phyloP scores from a whole-genome alignment of 2,329 filamentous ascomycete species.

The Monosporascus sp. region DNA sequence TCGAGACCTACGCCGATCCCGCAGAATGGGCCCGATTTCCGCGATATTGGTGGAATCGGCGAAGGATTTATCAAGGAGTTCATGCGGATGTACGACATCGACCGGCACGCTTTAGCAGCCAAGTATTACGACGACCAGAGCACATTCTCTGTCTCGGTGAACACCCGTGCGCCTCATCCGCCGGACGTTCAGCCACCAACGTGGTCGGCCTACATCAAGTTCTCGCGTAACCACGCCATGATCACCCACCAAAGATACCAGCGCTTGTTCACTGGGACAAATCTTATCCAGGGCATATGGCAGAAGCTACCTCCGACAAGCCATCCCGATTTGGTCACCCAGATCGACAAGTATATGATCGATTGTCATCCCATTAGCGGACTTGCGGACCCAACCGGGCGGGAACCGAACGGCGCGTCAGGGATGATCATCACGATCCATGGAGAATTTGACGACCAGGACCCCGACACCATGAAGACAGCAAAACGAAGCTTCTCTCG shows the following conservation, averaged over 20 bases:
- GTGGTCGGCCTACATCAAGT: conserved; percentile 72
- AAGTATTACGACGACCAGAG: conserved; percentile 73
- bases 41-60: conserved; percentile 68
- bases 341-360: conserved; percentile 71
- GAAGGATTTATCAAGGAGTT: conserved; percentile 72
- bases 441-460: conserved; percentile 75
- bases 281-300: conserved; percentile 65
- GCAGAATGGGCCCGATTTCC: conserved; percentile 61
- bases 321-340: conserved; percentile 64
- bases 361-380: conserved; percentile 73
- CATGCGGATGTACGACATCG: conserved; percentile 66
- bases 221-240: conserved; percentile 71
- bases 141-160: conserved; percentile 70
- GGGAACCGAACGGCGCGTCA: conserved; percentile 62
- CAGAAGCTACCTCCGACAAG: conserved; percentile 63
- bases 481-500: conserved; percentile 76
- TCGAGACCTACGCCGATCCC: conserved; percentile 53
- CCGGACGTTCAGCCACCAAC: conserved; percentile 37
- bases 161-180: conserved; percentile 51
- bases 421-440: conserved; percentile 76
- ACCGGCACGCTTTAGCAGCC: conserved; percentile 57
- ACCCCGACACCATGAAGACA: conserved; percentile 47
- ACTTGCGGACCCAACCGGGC: conserved; percentile 62
- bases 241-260: conserved; percentile 59
- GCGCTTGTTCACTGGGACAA: conserved; percentile 59